phyloP scores from a whole-genome alignment of 129 eudicot genomes.

The Chrysanthemum seticuspe region DNA sequence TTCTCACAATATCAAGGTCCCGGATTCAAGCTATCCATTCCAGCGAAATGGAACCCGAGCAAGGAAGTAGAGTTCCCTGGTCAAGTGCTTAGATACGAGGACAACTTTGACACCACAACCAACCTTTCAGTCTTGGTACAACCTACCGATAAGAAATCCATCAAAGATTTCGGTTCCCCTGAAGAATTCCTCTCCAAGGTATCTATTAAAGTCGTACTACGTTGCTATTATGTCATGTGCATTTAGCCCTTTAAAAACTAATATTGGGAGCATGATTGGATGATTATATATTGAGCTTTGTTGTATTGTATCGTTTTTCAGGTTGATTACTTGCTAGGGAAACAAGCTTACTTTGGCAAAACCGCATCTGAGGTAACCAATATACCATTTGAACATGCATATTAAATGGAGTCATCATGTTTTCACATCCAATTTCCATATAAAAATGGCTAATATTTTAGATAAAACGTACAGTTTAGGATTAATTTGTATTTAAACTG shows the following conservation, averaged over 20 bases:
- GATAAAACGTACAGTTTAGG: neutral
- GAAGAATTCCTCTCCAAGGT: slow-evolving; percentile 80
- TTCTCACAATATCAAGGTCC: slow-evolving; percentile 61
- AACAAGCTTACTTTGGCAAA: slow-evolving; percentile 90
- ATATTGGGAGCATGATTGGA: too few relatives aligned
- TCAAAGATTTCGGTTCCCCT: slow-evolving; percentile 91
- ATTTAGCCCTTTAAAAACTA: too few relatives aligned
- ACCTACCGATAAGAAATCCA: slow-evolving; percentile 88
- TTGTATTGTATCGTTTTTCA: slow-evolving; percentile 24
- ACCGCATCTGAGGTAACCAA: slow-evolving; percentile 83
- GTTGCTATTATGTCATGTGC: too few relatives aligned
- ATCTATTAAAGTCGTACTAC: neutral
- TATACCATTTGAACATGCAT: neutral
- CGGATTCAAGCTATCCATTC: slow-evolving; percentile 76
- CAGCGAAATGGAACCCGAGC: slow-evolving; percentile 98
- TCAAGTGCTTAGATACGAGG: slow-evolving; percentile 86
- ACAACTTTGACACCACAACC: slow-evolving; percentile 92
- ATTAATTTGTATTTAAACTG: neutral
- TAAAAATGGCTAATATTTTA: too few relatives aligned
- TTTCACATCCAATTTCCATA: neutral
- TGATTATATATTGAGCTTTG: neutral
- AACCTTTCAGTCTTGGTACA: slow-evolving; percentile 62
- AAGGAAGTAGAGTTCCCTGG: slow-evolving; percentile 97
- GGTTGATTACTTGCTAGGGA: slow-evolving; percentile 97
- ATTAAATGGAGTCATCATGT: neutral